Base-by-base conservation (phyloP, 129 eudicot genomes). In the Flaveria trinervia region DNA sequence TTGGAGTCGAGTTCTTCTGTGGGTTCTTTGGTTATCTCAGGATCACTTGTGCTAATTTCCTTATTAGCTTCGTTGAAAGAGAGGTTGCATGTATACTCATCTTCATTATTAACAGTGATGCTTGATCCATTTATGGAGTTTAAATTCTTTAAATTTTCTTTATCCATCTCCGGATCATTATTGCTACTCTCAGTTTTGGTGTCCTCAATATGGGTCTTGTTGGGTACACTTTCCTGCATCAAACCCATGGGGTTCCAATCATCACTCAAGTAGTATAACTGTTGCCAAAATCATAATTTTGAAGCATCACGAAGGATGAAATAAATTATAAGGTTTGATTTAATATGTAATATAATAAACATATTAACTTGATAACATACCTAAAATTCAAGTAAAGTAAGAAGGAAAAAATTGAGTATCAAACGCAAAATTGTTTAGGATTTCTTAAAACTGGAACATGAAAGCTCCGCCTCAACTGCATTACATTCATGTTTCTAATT, bases 201-300 rank as follows among this genome's bases (percentile, higher is more conserved):
- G 10, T 66, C 74, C 25, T 80, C 48, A 1, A 17, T 44, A 65
- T 4, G 68, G 68, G 26, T 28, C 20, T 0, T 30, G 15, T 68
- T 57, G 20, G 70, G 30, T 80, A 66, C 50, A 51, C 74, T 73
- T 25, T 80, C 33, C 83, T 80, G 79, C 75, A 66, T 56, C 41
- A 36, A 36, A 36, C 41, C 41, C 41, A 36, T 5, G 41, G 41
- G 44, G 57, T 50, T 51, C 52, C 44, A 54, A 1, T 68, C 9
- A 12, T 64, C 33, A 26, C 44, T 61, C 2, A 44, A 16, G 2
- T 13, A 13, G 39, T 48, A 48, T 64, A 48, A 28, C n/a, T 6
- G 2, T 62, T 6, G 25, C n/a, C 23, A 60, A 60, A 36, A 5
- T 36, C 10, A 18, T 18, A 60, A 9, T 2, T 60, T 25, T 23